Conservation (phyloP, 805 yeast genomes). For the Naumovozyma castellii region DNA sequence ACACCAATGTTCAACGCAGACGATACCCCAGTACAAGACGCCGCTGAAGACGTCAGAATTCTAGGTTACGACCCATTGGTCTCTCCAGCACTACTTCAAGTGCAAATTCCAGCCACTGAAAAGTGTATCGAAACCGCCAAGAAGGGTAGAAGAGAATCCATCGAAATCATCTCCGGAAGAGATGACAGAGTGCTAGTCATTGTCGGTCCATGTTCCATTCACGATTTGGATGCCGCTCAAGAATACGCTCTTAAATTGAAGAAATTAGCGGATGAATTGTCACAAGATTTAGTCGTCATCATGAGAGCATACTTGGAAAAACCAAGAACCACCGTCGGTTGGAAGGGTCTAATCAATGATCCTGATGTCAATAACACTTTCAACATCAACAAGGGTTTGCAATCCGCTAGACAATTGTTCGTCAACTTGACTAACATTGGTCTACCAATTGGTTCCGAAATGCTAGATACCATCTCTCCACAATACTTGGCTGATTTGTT, state of each 20-base stretch:
- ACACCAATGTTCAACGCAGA: constrained; percentile 32
- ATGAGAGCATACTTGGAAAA: constrained; percentile 98
- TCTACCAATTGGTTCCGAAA: constrained; percentile 91
- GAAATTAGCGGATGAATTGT: constrained; percentile 56
- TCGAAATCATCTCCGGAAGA: constrained; percentile 58
- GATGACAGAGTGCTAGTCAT: constrained; percentile 81
- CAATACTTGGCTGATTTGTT: constrained; percentile 87
- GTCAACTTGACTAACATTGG: constrained; percentile 66
- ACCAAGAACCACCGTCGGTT: constrained; percentile 98
- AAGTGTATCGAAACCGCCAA: constrained; percentile 53
- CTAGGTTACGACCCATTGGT: constrained; percentile 89
- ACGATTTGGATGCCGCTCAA: constrained; percentile 80
- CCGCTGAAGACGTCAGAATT: constrained; percentile 69
- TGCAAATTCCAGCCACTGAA: constrained; percentile 63
- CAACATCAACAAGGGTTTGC: constrained; percentile 90
- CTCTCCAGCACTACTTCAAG: constrained; percentile 84
- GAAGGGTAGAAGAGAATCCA: constrained; percentile 69
- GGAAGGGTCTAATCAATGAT: constrained; percentile 97
- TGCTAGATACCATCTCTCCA: constrained; percentile 96
- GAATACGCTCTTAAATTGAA: constrained; percentile 73
- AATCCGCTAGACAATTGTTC: constrained; percentile 77
- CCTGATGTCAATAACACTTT: constrained; percentile 89
- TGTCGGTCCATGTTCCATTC: constrained; percentile 96
- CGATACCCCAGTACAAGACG: constrained; percentile 39
- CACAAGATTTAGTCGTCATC: constrained; percentile 68